Conservation (phyloP, 352 stramenopile species). For the Pythium guiyangense region DNA sequence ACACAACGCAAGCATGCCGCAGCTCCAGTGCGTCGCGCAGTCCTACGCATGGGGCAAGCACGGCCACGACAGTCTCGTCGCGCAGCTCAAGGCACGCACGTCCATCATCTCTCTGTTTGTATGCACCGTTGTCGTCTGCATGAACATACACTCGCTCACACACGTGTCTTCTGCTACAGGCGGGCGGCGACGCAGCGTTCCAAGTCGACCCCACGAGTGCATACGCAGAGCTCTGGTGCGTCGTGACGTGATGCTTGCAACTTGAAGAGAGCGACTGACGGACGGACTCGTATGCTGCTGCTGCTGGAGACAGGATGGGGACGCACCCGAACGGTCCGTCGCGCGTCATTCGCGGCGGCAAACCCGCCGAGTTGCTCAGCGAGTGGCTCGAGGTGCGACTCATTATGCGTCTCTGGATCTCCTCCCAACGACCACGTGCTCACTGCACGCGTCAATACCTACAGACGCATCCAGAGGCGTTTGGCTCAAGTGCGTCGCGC, state of each 20-base stretch:
- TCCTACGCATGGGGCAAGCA: conserved; percentile 90
- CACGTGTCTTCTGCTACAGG: conserved; percentile 17
- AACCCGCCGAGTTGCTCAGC: conserved; percentile 48
- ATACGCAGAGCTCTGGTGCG: conserved; percentile 90
- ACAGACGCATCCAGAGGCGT: conserved; percentile 30
- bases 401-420: neutral
- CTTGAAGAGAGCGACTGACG: no score
- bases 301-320: conserved; percentile 72
- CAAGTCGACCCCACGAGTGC: conserved; percentile 29
- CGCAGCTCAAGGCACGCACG: conserved; percentile 85
- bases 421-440: neutral
- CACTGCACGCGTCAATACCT: neutral
- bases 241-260: neutral
- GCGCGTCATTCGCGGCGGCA: conserved; percentile 48
- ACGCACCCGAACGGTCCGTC: conserved; percentile 93
- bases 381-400: conserved; percentile 53
- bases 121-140: neutral
- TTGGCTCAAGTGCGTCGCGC: conserved; percentile 21
- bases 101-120: no score
- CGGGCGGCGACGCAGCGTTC: conserved; percentile 43
- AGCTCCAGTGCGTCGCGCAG: conserved; percentile 83
- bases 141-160: neutral
- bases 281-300: conserved; percentile 7
- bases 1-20: conserved; percentile 44
- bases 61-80: conserved; percentile 78